These are phyloP conservation scores for Lepiota brunneoincarnata DNA, from an alignment of 768 basidiomycete species.

Conservation along the genomic window DNA sequence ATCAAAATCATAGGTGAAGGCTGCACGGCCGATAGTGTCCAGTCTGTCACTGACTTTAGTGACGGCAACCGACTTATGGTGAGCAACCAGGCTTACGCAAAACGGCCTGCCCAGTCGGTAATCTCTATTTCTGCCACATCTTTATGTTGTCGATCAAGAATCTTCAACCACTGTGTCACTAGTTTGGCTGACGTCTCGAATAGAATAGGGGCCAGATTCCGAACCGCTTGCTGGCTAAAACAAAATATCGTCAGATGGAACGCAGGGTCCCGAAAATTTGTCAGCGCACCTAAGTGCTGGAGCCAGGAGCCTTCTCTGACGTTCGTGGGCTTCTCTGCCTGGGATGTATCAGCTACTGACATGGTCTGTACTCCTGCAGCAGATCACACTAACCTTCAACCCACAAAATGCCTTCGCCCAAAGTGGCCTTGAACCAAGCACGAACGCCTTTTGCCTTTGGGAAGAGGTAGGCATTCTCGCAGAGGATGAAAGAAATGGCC, in stretches of 20 bases:
- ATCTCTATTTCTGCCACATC: constrained; percentile 49
- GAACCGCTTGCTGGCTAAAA: constrained; percentile 49
- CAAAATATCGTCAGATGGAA: background rate
- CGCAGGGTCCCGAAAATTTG: background rate
- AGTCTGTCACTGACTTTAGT: constrained; percentile 33
- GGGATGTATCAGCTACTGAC: background rate
- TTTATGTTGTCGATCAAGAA: constrained; percentile 37
- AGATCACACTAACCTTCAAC: constrained; percentile 46
- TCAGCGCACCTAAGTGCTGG: constrained; percentile 53
- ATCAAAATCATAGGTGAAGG: constrained; percentile 60
- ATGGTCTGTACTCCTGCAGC: background rate
- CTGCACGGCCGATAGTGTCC: constrained; percentile 59
- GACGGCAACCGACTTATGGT: background rate
- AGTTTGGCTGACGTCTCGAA: constrained; percentile 54
- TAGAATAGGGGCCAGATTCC: constrained; percentile 48
- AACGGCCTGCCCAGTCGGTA: constrained; percentile 58
- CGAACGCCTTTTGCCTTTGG: constrained; percentile 64
- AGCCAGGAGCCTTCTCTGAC: constrained; percentile 48
- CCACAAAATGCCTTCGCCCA: constrained; percentile 66
- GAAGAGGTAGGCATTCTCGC: constrained; percentile 53
- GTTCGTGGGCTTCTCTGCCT: constrained; percentile 59
- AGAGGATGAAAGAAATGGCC: constrained; percentile 53
- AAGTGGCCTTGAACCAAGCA: constrained; percentile 58
- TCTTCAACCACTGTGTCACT: constrained; percentile 46
- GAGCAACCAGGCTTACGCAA: constrained; percentile 41